A percentile compares a stretch with the other conserved stretches of the same genome.
Conservation (phyloP, 75 land plant genomes). For the Selaginella tamariscina region DNA sequence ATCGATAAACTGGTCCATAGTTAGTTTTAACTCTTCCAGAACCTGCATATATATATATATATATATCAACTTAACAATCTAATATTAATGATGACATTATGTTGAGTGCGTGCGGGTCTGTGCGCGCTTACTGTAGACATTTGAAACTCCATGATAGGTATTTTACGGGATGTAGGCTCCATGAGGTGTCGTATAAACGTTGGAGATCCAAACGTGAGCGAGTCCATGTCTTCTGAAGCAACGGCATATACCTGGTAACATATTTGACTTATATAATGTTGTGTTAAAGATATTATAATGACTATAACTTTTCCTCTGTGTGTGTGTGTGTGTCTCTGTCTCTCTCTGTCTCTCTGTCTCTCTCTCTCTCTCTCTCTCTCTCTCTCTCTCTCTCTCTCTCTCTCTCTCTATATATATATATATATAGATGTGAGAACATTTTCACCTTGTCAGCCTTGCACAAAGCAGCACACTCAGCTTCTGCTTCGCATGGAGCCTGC, state of each 20-base stretch:
- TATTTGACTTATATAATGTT: neutral
- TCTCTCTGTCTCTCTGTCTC: too few species aligned
- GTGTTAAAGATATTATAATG: too few species aligned
- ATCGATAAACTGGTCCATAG: slow-evolving; percentile 96
- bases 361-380: too few species aligned
- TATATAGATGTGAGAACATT: too few species aligned
- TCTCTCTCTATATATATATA: too few species aligned
- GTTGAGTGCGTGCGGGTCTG: neutral
- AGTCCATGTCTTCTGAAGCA: slow-evolving; percentile 99
- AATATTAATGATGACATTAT: neutral
- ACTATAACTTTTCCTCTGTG: too few species aligned
- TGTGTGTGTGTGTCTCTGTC: too few species aligned
- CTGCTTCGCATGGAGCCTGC: slow-evolving; percentile 96
- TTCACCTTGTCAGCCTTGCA: slow-evolving; percentile 77
- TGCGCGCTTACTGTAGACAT: slow-evolving; percentile 43
- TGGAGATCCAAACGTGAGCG: slow-evolving; percentile 90
- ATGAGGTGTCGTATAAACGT: slow-evolving; percentile 85
- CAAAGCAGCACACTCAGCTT: slow-evolving; percentile 91
- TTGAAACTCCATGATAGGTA: slow-evolving; percentile 94
- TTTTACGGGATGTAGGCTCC: slow-evolving; percentile 87
- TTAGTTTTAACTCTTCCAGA: slow-evolving; percentile 63
- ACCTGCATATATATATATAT: slow-evolving; percentile 33
- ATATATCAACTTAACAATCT: too few species aligned
- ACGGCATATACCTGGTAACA: slow-evolving; percentile 77
- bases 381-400: too few species aligned